Percentiles rank a stretch among this genome's conserved stretches.
Conservation (phyloP, 441 rosid species). For the Gossypium schwendimanii region DNA sequence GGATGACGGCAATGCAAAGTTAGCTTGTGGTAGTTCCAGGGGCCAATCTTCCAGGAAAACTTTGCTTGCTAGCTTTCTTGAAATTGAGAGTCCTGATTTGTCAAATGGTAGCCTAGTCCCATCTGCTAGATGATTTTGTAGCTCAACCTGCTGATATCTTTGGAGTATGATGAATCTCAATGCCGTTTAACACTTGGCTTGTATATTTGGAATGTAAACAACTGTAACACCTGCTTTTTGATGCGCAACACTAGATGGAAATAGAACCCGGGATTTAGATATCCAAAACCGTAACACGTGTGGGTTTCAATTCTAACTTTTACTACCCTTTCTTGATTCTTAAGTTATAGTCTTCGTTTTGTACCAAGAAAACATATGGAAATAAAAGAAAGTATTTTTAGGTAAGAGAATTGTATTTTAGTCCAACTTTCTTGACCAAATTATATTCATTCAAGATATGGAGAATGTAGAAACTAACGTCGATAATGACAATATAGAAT, state of each 20-base stretch:
- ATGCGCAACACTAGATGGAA: background rate
- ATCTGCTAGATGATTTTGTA: constrained; percentile 48
- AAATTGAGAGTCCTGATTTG: constrained; percentile 70
- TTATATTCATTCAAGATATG: no score
- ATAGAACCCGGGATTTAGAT: background rate
- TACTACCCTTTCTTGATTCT: background rate
- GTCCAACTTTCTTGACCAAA: background rate
- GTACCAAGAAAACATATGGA: background rate
- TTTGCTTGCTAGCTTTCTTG: constrained; percentile 77
- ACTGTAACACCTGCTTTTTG: background rate
- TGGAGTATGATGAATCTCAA: background rate
- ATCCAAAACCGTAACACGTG: background rate
- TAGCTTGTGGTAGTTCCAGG: constrained; percentile 35
- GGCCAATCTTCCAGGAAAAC: constrained; percentile 78
- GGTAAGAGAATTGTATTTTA: background rate
- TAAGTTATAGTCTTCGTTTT: background rate
- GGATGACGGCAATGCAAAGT: constrained; percentile 27
- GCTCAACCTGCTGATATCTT: background rate
- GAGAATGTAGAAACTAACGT: no score
- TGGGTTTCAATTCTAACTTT: background rate
- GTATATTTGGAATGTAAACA: constrained; percentile 4
- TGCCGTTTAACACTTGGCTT: background rate
- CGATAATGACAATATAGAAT: no score
- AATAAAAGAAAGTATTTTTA: background rate
- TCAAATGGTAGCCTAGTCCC: constrained; percentile 67